These are phyloP conservation scores for Adansonia rubrostipa DNA, from an alignment of 441 rosid species.

Conservation along the genomic window DNA sequence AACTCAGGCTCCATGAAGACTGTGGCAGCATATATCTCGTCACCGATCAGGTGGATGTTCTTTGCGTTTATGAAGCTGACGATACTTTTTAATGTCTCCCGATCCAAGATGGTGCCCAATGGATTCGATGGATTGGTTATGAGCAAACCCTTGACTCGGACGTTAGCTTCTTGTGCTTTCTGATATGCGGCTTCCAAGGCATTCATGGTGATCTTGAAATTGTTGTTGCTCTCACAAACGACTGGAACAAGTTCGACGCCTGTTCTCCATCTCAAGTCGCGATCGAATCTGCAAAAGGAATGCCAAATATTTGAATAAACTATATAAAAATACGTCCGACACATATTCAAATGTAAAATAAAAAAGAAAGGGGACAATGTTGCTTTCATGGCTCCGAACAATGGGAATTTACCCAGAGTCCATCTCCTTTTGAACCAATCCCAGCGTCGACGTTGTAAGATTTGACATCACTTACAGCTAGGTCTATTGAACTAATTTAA, in stretches of 20 bases:
- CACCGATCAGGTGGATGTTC: conserved; percentile 3
- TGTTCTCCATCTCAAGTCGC: conserved; percentile 14
- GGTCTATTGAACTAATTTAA: too few species aligned
- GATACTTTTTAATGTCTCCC: neutral
- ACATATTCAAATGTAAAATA: too few species aligned
- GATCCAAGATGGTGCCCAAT: neutral
- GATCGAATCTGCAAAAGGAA: neutral
- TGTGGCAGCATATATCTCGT: conserved; percentile 6
- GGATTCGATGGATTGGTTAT: conserved; percentile 14
- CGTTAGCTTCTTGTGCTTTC: neutral
- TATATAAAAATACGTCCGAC: too few species aligned
- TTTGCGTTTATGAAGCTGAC: neutral
- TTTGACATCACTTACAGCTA: too few species aligned
- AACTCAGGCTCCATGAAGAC: conserved; percentile 6
- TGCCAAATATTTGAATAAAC: neutral
- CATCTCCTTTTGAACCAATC: too few species aligned
- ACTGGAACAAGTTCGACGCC: conserved; percentile 6
- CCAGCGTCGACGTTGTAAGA: too few species aligned
- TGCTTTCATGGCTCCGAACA: too few species aligned
- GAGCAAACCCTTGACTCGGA: conserved; percentile 11
- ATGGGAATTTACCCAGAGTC: too few species aligned
- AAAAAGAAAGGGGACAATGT: too few species aligned
- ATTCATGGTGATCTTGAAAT: conserved; percentile 12
- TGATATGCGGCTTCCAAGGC: neutral
- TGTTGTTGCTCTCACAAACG: neutral